These are phyloP conservation scores for Ustilago shanxiensis DNA, from an alignment of 1,284 basidiomycete genomes.

Conservation along the genomic window DNA sequence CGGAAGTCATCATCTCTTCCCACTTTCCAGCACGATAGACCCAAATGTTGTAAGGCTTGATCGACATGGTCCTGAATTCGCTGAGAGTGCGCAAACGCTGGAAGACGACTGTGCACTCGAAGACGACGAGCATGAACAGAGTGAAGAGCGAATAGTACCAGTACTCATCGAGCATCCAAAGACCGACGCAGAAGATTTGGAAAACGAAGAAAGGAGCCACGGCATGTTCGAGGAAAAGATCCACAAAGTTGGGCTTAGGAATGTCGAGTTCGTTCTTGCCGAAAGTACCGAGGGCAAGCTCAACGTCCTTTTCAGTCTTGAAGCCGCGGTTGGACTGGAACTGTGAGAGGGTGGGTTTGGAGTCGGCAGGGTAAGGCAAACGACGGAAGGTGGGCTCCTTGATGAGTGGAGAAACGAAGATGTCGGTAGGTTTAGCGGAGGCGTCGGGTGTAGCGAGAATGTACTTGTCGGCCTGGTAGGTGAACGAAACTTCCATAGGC, in stretches of 20 bases:
- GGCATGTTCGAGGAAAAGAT: constrained; percentile 69
- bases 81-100: constrained; percentile 68
- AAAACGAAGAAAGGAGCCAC: constrained; percentile 70
- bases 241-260: constrained; percentile 66
- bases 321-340: constrained; percentile 77
- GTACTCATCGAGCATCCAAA: constrained; percentile 70
- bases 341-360: constrained; percentile 78
- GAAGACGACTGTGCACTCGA: constrained; percentile 69
- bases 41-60: constrained; percentile 66
- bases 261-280: constrained; percentile 68
- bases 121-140: constrained; percentile 68
- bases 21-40: constrained; percentile 65
- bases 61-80: constrained; percentile 70
- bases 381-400: constrained; percentile 80
- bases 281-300: constrained; percentile 60
- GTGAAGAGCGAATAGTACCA: constrained; percentile 70
- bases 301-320: constrained; percentile 60
- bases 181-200: constrained; percentile 69
- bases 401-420: constrained; percentile 62
- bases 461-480: constrained; percentile 96
- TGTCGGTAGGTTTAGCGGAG: constrained; percentile 58
- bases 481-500: constrained; percentile 82
- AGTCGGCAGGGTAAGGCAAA: constrained; percentile 89
- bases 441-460: constrained; percentile 75
- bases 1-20: constrained; percentile 61